These are phyloP conservation scores for Prunus salicina DNA, from an alignment of 306 rosid genomes.

Conservation along the genomic window DNA sequence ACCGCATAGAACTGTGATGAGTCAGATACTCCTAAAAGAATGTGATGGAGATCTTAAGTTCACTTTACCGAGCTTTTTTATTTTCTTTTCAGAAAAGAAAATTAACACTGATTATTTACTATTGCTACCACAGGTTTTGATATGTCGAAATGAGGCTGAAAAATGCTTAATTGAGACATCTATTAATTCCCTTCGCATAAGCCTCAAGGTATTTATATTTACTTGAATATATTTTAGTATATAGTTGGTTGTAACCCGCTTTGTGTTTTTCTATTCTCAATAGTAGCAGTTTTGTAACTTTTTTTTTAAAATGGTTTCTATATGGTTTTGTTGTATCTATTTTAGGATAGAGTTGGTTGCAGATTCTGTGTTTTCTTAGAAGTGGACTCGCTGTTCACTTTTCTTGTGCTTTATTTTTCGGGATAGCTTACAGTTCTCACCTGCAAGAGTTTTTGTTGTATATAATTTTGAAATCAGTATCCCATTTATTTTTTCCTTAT, in stretches of 20 bases:
- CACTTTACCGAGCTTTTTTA: not conserved
- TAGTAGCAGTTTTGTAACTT: not conserved
- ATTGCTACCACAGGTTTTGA: constrained; percentile 66
- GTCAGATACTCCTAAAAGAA: not conserved
- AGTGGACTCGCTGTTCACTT: not conserved
- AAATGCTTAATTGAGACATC: constrained; percentile 96
- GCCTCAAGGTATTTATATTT: constrained; percentile 70
- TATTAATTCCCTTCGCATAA: constrained; percentile 87
- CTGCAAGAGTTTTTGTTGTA: not conserved
- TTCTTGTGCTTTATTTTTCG: not conserved
- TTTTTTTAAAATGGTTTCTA: too few species aligned
- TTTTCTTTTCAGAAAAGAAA: not conserved
- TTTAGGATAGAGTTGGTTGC: not conserved
- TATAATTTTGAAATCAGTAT: not conserved
- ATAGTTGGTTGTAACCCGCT: not conserved
- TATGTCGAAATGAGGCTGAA: constrained; percentile 94
- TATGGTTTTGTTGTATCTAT: too few species aligned
- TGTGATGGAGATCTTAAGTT: not conserved
- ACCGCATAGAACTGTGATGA: not conserved
- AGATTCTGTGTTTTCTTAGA: not conserved
- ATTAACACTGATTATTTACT: not conserved
- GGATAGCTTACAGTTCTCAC: not conserved
- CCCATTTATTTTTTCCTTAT: constrained; percentile 7
- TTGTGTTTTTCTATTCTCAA: not conserved
- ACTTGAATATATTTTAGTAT: not conserved